Conservation (phyloP, 495 filamentous ascomycete genomes). For the Cercophora scortea region DNA sequence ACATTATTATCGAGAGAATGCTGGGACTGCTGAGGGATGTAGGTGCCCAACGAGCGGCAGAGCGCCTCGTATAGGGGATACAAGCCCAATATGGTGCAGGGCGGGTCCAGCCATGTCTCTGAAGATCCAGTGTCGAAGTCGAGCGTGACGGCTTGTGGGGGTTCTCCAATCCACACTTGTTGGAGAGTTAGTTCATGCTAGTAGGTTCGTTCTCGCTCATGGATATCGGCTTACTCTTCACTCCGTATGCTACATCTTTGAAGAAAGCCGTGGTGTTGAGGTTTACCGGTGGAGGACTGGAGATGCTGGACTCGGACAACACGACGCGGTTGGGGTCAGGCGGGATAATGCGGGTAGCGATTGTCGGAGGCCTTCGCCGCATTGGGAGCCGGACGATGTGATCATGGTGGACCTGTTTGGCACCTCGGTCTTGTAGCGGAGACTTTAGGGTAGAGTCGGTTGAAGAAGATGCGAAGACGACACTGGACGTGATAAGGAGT, state of each 20-base stretch:
- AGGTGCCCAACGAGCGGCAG: slow-evolving; percentile 10
- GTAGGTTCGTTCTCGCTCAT: too few relatives aligned
- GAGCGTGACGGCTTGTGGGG: slow-evolving; percentile 44
- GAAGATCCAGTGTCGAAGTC: slow-evolving; percentile 73
- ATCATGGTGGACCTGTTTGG: background rate
- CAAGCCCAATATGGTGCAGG: slow-evolving; percentile 13
- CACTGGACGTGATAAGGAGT: too few relatives aligned
- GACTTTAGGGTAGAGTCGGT: too few relatives aligned
- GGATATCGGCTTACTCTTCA: slow-evolving; percentile 2
- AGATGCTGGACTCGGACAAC: background rate
- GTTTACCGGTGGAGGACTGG: background rate
- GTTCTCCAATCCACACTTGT: slow-evolving; percentile 55
- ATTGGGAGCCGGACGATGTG: slow-evolving; percentile 9
- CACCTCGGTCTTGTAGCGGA: too few relatives aligned
- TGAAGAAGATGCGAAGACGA: too few relatives aligned
- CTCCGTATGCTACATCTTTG: slow-evolving; percentile 12
- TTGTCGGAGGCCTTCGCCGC: slow-evolving; percentile 3
- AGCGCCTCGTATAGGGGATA: slow-evolving; percentile 5
- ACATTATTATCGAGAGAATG: slow-evolving; percentile 59
- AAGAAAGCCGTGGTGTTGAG: slow-evolving; percentile 7
- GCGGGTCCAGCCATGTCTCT: slow-evolving; percentile 63
- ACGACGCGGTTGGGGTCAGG: background rate
- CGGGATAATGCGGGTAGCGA: background rate
- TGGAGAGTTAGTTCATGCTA: background rate
- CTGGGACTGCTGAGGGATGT: slow-evolving; percentile 29